These are phyloP conservation scores for Blumeria graminis DNA, from an alignment of 2,329 filamentous ascomycete genomes.

Conservation along the genomic window DNA sequence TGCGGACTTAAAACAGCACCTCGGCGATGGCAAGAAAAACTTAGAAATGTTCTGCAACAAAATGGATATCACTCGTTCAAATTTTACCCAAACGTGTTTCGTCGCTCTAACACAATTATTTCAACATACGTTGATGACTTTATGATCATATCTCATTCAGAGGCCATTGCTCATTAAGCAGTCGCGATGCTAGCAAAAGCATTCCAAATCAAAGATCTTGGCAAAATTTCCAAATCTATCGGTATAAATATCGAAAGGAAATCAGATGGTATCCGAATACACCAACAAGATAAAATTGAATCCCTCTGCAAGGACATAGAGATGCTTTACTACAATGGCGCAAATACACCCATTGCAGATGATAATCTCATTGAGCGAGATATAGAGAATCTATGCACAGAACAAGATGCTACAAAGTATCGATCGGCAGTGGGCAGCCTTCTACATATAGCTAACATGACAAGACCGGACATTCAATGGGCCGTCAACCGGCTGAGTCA, in stretches of 20 bases:
- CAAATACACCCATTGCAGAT: not conserved
- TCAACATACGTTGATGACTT: not conserved
- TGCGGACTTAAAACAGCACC: not conserved
- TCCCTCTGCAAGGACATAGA: not conserved
- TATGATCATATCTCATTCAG: not conserved
- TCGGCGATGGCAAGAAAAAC: not conserved
- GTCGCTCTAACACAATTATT: not conserved
- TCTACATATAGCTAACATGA: not conserved
- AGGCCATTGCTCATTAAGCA: not conserved
- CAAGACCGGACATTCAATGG: not conserved
- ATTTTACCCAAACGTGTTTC: not conserved
- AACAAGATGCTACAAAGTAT: not conserved
- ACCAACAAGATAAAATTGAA: not conserved
- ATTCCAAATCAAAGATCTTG: not conserved
- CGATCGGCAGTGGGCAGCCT: not conserved
- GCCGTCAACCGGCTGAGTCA: not conserved
- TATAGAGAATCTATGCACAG: not conserved
- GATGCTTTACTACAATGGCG: not conserved
- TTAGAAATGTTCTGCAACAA: not conserved
- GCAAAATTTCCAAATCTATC: not conserved
- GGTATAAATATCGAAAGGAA: not conserved
- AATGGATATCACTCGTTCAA: not conserved
- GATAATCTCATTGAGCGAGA: not conserved
- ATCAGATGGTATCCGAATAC: not conserved
- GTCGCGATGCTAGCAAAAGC: not conserved